phyloP scores from a whole-genome alignment of 495 filamentous ascomycete genomes.

The Chaetomidium leptoderma region DNA sequence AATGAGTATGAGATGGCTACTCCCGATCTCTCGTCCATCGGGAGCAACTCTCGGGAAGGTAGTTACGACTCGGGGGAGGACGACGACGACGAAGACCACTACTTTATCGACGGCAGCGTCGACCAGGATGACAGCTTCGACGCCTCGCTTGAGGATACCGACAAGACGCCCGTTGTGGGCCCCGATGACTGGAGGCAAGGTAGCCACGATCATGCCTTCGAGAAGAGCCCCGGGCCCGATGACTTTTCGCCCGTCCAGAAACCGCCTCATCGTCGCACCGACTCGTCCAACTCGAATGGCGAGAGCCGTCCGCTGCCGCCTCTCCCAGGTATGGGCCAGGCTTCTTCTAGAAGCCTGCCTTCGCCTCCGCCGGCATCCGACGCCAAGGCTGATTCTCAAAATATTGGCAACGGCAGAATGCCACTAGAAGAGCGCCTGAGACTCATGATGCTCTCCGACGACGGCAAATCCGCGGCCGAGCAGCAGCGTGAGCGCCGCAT shows the following conservation, averaged over 20 bases:
- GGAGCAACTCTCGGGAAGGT: slow-evolving; percentile 80
- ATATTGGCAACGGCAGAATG: slow-evolving; percentile 64
- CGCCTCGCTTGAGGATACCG: slow-evolving; percentile 86
- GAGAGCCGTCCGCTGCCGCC: slow-evolving; percentile 75
- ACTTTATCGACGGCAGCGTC: slow-evolving; percentile 60
- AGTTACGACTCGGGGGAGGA: slow-evolving; percentile 81
- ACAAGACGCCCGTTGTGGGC: slow-evolving; percentile 93
- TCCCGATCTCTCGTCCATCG: slow-evolving; percentile 84
- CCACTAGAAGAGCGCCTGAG: slow-evolving; percentile 74
- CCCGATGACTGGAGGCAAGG: slow-evolving; percentile 93
- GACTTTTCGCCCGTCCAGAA: slow-evolving; percentile 33
- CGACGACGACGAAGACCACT: slow-evolving; percentile 66
- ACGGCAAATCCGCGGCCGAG: slow-evolving; percentile 50
- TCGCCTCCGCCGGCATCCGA: slow-evolving; percentile 59
- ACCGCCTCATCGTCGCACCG: slow-evolving; percentile 49
- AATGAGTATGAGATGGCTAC: slow-evolving; percentile 98
- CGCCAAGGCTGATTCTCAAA: slow-evolving; percentile 60
- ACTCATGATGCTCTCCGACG: slow-evolving; percentile 74
- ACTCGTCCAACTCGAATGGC: slow-evolving; percentile 66
- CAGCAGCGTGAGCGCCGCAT: slow-evolving; percentile 60
- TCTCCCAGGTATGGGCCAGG: slow-evolving; percentile 51
- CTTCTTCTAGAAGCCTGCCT: slow-evolving; percentile 48
- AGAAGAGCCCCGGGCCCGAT: slow-evolving; percentile 61
- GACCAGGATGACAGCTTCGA: slow-evolving; percentile 89
- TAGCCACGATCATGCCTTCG: slow-evolving; percentile 66